Conservation (phyloP, 1,284 basidiomycete genomes). For the Cutaneotrichosporon mucoides region DNA sequence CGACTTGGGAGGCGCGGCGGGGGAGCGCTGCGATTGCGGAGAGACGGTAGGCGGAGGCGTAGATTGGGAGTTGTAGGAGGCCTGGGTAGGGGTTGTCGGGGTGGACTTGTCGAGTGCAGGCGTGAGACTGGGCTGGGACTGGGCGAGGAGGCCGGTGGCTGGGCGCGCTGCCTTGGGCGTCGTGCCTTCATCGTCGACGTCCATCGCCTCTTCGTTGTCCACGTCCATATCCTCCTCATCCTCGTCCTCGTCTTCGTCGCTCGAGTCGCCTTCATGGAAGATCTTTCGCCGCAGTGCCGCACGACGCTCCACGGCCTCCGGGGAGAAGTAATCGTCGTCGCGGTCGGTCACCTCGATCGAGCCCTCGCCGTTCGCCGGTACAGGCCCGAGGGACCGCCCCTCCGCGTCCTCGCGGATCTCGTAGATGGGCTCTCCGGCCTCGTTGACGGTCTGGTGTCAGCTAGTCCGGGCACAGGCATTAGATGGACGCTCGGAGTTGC, state of each 20-base stretch:
- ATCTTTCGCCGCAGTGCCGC: slow-evolving; percentile 27
- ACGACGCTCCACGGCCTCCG: slow-evolving; percentile 30
- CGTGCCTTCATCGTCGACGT: background rate
- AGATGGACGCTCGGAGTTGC: background rate
- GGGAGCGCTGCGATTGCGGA: background rate
- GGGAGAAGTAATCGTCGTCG: slow-evolving; percentile 29
- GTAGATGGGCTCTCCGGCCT: slow-evolving; percentile 43
- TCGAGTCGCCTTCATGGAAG: slow-evolving; percentile 27
- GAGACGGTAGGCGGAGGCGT: background rate
- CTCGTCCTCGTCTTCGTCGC: slow-evolving; percentile 14
- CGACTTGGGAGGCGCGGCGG: slow-evolving; percentile 22
- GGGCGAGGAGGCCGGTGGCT: background rate
- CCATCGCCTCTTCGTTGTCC: background rate
- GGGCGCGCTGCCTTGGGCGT: background rate
- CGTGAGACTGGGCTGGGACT: no score
- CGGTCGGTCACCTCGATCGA: slow-evolving; percentile 10
- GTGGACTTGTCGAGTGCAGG: background rate
- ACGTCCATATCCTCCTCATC: slow-evolving; percentile 10
- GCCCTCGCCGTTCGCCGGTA: slow-evolving; percentile 14
- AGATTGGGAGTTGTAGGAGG: background rate
- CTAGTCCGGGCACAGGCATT: no score
- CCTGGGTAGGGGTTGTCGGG: background rate
- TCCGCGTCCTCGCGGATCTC: slow-evolving; percentile 41
- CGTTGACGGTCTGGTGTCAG: slow-evolving; percentile 23
- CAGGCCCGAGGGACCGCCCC: slow-evolving; percentile 28